phyloP scores from a whole-genome alignment of 192 early-diverging fungal genomes.

The Backusella macrospora region DNA sequence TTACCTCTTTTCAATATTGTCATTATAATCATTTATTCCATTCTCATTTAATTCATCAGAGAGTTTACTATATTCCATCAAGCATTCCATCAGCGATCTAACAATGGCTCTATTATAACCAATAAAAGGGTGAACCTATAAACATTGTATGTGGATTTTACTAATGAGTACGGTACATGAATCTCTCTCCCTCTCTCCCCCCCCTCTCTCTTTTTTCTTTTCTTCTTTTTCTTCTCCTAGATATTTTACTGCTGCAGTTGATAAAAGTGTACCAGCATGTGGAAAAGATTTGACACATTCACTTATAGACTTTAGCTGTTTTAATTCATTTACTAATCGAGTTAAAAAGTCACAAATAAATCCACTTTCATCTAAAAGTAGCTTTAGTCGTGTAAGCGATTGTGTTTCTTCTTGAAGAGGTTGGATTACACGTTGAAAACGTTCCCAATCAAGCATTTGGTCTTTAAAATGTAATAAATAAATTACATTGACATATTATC shows the following conservation, averaged over 20 bases:
- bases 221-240: neutral
- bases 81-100: neutral
- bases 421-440: slow-evolving; percentile 3
- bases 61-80: slow-evolving; percentile 15
- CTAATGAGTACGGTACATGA: too few relatives aligned
- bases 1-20: neutral
- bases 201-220: neutral
- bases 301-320: neutral
- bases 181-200: too few relatives aligned
- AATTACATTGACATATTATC: neutral
- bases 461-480: neutral
- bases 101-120: neutral
- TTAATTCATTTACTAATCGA: slow-evolving; percentile 5
- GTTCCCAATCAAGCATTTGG: slow-evolving; percentile 19
- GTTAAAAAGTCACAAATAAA: slow-evolving; percentile 15
- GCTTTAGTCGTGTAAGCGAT: neutral
- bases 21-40: neutral
- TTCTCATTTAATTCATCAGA: neutral
- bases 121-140: slow-evolving; percentile 15
- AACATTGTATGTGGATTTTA: too few relatives aligned
- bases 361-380: neutral
- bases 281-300: slow-evolving; percentile 1
- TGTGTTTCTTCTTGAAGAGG: neutral
- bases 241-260: slow-evolving; percentile 14
- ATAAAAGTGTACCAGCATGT: neutral